Percentiles rank a stretch among this genome's conserved stretches.
phyloP scores from a whole-genome alignment of 257 asterid genomes.

The Salvia miltiorrhiza region DNA sequence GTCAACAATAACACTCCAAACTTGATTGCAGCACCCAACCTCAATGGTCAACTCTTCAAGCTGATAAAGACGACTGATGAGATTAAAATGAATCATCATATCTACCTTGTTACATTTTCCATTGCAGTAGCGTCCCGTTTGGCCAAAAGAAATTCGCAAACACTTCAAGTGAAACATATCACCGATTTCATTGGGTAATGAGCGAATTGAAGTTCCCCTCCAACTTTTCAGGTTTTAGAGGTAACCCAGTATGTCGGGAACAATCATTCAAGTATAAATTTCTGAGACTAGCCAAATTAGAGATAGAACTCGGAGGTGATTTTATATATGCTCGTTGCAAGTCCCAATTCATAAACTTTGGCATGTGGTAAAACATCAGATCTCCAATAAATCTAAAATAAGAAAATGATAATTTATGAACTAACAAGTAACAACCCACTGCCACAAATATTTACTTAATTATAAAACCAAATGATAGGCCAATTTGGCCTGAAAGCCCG shows the following conservation, averaged over 20 bases:
- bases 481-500: too few relatives aligned
- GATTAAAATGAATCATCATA: neutral
- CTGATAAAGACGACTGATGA: neutral
- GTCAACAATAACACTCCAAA: neutral
- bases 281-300: too few relatives aligned
- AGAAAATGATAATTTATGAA: too few relatives aligned
- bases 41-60: constrained; percentile 24
- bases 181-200: neutral
- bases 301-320: too few relatives aligned
- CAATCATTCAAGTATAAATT: neutral
- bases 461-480: too few relatives aligned
- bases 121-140: neutral
- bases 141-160: constrained; percentile 7
- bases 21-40: neutral
- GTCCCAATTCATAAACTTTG: too few relatives aligned
- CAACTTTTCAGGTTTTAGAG: neutral
- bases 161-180: constrained; percentile 1
- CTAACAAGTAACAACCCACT: too few relatives aligned
- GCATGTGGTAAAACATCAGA: too few relatives aligned
- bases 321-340: too few relatives aligned
- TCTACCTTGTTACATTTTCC: neutral
- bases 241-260: neutral
- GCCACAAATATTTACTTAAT: too few relatives aligned
- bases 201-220: constrained; percentile 5
- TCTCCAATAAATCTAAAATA: too few relatives aligned